A percentile compares a stretch with the other conserved stretches of the same genome.
phyloP scores from a whole-genome alignment of 345 rosid genomes.

The Brassica napus region Da-Ae NC_063446.1:3134501-3135000 shows the following conservation, averaged over 20 bases:
- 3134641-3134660: conserved; percentile 90
- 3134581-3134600: conserved; percentile 97
- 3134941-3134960: conserved; percentile 72
- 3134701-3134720: conserved; percentile 12
- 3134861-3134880: conserved; percentile 83
- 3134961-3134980: conserved; percentile 87
- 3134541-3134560: conserved; percentile 81
- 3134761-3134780: conserved; percentile 98
- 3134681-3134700: background rate
- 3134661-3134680: conserved; percentile 1
- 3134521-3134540: conserved; percentile 82
- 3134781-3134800: conserved; percentile 95
- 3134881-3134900: conserved; percentile 91
- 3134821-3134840: conserved; percentile 83
- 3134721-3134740: conserved; percentile 83
- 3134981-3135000: conserved; percentile 78
- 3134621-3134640: conserved; percentile 90
- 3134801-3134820: conserved; percentile 98
- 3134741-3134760: conserved; percentile 75
- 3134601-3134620: conserved; percentile 91
- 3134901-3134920: conserved; percentile 86
- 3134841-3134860: conserved; percentile 95
- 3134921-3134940: conserved; percentile 94
- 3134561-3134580: conserved; percentile 81
- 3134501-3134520: conserved; percentile 94